Conservation (phyloP, 2,329 filamentous ascomycete genomes). For the Fusarium odoratissimum region DNA sequence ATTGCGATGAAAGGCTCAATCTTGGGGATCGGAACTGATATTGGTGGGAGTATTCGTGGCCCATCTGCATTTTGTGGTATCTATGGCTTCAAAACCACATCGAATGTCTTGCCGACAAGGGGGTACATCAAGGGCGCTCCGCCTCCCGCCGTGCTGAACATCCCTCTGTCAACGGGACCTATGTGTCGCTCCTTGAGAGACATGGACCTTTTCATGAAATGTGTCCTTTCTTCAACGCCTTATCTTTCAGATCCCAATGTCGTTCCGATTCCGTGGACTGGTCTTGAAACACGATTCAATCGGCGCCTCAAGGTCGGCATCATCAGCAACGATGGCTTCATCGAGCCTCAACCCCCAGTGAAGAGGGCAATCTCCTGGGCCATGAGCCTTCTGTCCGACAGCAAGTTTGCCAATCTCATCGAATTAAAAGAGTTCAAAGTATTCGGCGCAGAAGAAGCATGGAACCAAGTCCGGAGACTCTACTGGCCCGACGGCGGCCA, state of each 20-base stretch:
- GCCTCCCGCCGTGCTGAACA: conserved; percentile 49
- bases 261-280: conserved; percentile 48
- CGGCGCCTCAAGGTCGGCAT: conserved; percentile 56
- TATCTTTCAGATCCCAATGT: conserved; percentile 46
- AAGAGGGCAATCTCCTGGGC: conserved; percentile 53
- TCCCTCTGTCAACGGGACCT: conserved; percentile 38
- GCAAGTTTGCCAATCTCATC: conserved; percentile 34
- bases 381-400: conserved; percentile 18
- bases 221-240: conserved; percentile 24
- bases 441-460: conserved; percentile 46
- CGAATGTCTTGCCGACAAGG: conserved; percentile 2
- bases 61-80: conserved; percentile 24
- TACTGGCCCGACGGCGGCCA: conserved; percentile 60
- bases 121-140: conserved; percentile 32
- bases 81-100: conserved; percentile 25
- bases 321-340: conserved; percentile 52
- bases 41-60: conserved; percentile 18
- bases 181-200: conserved; percentile 42
- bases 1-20: conserved; percentile 47
- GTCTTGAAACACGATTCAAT: conserved; percentile 27
- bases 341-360: conserved; percentile 54
- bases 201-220: conserved; percentile 38
- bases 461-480: conserved; percentile 50
- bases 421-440: conserved; percentile 52
- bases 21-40: conserved; percentile 16